Conservation (phyloP, 306 rosid genomes). For the Psophocarpus tetragonolobus region DNA sequence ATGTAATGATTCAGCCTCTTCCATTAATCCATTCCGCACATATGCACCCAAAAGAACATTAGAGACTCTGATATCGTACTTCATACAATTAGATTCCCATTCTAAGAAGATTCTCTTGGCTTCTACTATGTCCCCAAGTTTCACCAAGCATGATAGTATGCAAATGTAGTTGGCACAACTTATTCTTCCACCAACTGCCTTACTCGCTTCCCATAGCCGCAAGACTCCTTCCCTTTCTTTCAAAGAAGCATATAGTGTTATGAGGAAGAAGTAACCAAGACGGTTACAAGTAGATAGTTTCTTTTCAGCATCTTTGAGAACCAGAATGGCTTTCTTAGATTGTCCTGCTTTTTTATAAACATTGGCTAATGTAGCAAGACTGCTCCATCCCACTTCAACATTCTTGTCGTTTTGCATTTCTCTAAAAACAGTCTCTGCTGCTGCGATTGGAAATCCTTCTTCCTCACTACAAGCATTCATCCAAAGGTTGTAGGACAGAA, state of each 20-base stretch:
- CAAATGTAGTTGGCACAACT: constrained; percentile 78
- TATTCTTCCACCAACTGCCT: constrained; percentile 61
- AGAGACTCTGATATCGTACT: constrained; percentile 75
- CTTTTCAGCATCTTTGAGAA: constrained; percentile 60
- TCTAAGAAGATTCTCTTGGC: constrained; percentile 69
- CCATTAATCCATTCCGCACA: constrained; percentile 67
- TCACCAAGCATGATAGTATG: constrained; percentile 62
- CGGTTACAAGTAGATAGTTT: constrained; percentile 57
- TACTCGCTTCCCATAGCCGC: constrained; percentile 73
- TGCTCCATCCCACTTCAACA: constrained; percentile 90
- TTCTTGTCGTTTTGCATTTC: constrained; percentile 62
- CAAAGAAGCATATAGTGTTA: constrained; percentile 69
- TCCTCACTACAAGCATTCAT: constrained; percentile 64
- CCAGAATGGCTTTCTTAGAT: constrained; percentile 55
- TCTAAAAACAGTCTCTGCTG: constrained; percentile 57
- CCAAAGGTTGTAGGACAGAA: constrained; percentile 86
- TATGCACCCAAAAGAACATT: constrained; percentile 91
- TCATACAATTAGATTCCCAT: constrained; percentile 68
- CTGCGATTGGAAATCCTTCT: constrained; percentile 47
- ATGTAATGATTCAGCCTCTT: constrained; percentile 75
- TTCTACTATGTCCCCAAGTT: constrained; percentile 59
- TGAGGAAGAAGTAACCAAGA: constrained; percentile 80
- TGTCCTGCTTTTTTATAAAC: constrained; percentile 60
- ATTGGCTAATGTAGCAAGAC: constrained; percentile 67
- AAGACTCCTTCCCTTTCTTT: constrained; percentile 64